Base-by-base conservation (phyloP, 2,329 filamentous ascomycete species). In the Microthyrium microscopicum region DNA sequence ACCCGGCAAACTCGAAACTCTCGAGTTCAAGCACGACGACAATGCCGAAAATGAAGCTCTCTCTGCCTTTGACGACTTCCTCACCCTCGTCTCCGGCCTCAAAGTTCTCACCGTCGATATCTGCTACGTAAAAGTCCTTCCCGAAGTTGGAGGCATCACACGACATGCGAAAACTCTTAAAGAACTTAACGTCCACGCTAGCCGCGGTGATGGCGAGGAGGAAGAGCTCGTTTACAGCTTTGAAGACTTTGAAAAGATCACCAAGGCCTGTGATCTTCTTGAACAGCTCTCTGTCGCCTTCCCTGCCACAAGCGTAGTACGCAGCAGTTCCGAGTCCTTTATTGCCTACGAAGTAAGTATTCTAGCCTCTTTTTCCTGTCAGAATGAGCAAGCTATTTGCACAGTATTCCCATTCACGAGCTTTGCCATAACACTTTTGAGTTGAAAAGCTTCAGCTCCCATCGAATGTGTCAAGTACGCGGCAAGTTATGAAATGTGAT, bases 251-350 rank as follows among this genome's bases (percentile, higher is more conserved):
- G 53, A 55, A 19, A 51, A 57, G 36, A 60, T 65, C 19, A 62
- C 58, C 46, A 57, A 55, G 32, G 52, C 55, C 5, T 61, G 58
- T 40, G 41, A 48, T 7, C 39, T 50, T 19, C 41, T 65, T 11
- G 57, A 62, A 38, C 59, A 64, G 35, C 44, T 64, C 1, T 59
- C 53, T 4, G 51, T 60, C n/a, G 61, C 57, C 1, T 63, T 62
- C 45, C 61, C 61, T 5, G 29, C 41, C 4, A 60, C 59, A 2
- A 60, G 54, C 41, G 44, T 63, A 15, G 50, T 61, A n/a, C 43
- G 55, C 12, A 46, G 40, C 22, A 57, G 55, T 31, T 54, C 49
- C 29, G 52, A 56, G 12, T 51, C 53, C n/a, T 64, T 62, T 44
- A 44, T 50, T 38, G 46, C 53, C 15, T 62, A 56, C 33, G 56